Evolutionary conservation across 129 eudicot species (phyloP), one percentile per base, ranked within the genome.

Genomic region (Centrapalus pauciflorus): DNA sequence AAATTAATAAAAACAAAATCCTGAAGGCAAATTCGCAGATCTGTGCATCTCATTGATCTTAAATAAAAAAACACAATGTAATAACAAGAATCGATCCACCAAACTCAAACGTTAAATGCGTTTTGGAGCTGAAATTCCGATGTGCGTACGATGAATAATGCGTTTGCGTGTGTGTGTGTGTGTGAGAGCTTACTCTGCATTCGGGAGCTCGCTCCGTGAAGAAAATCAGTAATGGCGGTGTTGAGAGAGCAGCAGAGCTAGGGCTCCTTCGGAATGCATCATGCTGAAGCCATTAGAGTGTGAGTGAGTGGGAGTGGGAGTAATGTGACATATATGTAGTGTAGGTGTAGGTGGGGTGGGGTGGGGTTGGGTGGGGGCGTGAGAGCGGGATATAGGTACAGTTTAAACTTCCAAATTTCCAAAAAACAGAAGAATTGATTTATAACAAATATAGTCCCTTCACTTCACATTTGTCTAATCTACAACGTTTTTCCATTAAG

Each of bases 141-240:
- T 24, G 51, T 49, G 51, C 49, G 64, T 17, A 54, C 23, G 35
- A 76, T 38, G 61, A 2, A 40, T 28, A 37, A 19, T 37, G 43
- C 21, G 17, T 17, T 37, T 29, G 17, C 8, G 27, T 26, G 61
- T 30, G 24, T n/a, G 17, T 27, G 27, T 11, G 33, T 8, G 27
- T 28, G 30, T 0, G 45, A 3, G 79, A 85, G 88, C 85, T 80
- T 84, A 82, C 86, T 10, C 24, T 74, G 79, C 81, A 76, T 72
- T 75, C 34, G 58, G 49, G 69, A 82, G 85, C 77, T 66, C 59
- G 46, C 7, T 51, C 55, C 14, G 48, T 49, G 20, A 65, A 35
- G 25, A 76, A 67, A 56, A 63, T 63, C n/a, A 49, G 13, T 14
- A 72, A 70, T 64, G 72, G 67, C 32, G 73, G 55, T 55, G 69